Conservation (phyloP, 73 alveolate genomes). For the Paramecium sexaurelia region DNA sequence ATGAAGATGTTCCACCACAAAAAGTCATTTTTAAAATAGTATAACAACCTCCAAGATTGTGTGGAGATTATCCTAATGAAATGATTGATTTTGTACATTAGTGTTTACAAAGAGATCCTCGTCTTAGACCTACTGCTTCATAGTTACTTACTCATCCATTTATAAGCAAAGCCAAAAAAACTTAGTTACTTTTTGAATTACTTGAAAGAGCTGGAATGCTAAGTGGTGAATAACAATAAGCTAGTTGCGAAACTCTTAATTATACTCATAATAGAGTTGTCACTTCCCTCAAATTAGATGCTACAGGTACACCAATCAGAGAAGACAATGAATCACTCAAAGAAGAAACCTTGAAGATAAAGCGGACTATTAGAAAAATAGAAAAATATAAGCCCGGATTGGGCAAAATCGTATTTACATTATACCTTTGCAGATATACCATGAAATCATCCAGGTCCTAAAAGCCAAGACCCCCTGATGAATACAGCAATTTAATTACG, state of each 20-base stretch:
- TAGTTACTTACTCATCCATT: slow-evolving; percentile 33
- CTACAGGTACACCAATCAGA: neutral
- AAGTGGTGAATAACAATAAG: neutral
- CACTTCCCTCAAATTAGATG: slow-evolving; percentile 4
- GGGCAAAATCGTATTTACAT: slow-evolving; percentile 27
- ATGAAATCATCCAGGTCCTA: slow-evolving; percentile 24
- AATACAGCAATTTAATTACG: neutral
- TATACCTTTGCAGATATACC: slow-evolving; percentile 21
- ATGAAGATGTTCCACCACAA: slow-evolving; percentile 47
- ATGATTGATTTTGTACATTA: slow-evolving; percentile 39
- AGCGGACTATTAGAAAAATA: slow-evolving; percentile 22
- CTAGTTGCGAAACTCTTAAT: neutral
- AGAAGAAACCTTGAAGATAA: slow-evolving; percentile 12
- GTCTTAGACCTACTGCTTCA: neutral
- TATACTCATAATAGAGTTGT: slow-evolving; percentile 49
- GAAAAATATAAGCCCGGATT: slow-evolving; percentile 61
- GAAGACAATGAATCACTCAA: neutral
- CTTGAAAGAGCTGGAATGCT: neutral
- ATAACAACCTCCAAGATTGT: slow-evolving; percentile 1
- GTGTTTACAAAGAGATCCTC: neutral
- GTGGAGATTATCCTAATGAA: slow-evolving; percentile 19
- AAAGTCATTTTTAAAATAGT: slow-evolving; percentile 47
- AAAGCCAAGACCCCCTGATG: slow-evolving; percentile 2
- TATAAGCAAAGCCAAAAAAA: slow-evolving; percentile 1
- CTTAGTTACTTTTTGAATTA: neutral